A percentile compares a stretch with the other conserved stretches of the same genome.
These are phyloP conservation scores for Torulaspora gathmanii DNA, from an alignment of 805 yeast genomes.

Conservation along the genomic window DNA sequence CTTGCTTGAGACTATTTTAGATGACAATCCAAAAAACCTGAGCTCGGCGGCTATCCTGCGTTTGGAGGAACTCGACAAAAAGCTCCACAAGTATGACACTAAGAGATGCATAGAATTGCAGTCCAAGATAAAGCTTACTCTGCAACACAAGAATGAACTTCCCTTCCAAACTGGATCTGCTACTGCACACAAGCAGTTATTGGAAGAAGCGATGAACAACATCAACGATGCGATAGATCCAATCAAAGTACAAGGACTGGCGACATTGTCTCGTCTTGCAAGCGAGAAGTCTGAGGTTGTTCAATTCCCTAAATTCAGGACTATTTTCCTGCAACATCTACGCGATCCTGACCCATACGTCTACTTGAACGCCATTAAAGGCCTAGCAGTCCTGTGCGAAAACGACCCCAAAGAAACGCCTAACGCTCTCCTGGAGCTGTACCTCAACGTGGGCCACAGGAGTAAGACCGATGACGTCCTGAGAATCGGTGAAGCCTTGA, in stretches of 20 bases:
- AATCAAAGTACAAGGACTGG: constrained; percentile 79
- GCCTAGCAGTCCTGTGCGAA: constrained; percentile 58
- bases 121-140: not conserved
- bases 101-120: not conserved
- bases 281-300: constrained; percentile 48
- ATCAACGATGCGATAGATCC: constrained; percentile 79
- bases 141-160: no score
- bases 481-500: constrained; percentile 75
- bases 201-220: constrained; percentile 59
- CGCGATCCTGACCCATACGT: constrained; percentile 82
- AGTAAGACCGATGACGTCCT: constrained; percentile 60
- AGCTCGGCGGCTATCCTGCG: constrained; percentile 21
- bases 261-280: constrained; percentile 53
- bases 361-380: constrained; percentile 78
- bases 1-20: constrained; percentile 37
- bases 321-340: constrained; percentile 59
- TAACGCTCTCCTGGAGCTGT: constrained; percentile 39
- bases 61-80: constrained; percentile 31
- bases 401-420: constrained; percentile 39
- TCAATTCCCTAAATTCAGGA: constrained; percentile 49
- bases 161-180: no score
- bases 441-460: constrained; percentile 33
- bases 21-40: constrained; percentile 27
- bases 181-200: constrained; percentile 34
- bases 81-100: constrained; percentile 14